These are phyloP conservation scores for Syzygium grande DNA, from an alignment of 345 rosid genomes.

Conservation along the genomic window DNA sequence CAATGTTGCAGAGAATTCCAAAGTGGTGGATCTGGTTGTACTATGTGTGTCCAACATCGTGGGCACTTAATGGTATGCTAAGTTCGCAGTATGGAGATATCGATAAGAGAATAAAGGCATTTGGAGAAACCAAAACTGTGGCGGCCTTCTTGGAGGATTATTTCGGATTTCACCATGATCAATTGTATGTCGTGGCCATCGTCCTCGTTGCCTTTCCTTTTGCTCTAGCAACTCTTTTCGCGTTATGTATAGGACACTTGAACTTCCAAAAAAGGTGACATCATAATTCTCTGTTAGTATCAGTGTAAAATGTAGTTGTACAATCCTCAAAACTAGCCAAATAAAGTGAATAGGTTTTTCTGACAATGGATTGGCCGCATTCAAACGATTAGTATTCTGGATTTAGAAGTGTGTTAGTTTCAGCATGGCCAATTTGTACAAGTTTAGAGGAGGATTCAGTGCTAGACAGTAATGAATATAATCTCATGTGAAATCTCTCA, in stretches of 20 bases:
- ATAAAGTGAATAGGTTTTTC: neutral
- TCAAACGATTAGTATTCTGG: neutral
- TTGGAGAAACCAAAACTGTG: constrained; percentile 35
- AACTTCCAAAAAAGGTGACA: constrained; percentile 61
- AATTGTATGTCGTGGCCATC: constrained; percentile 19
- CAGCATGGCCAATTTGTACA: neutral
- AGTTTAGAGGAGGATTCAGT: neutral
- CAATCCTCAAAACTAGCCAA: neutral
- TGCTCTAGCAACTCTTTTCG: constrained; percentile 41
- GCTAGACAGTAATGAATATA: neutral
- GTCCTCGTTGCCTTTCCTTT: constrained; percentile 42
- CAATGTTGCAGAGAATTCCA: constrained; percentile 53
- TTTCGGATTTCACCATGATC: constrained; percentile 43
- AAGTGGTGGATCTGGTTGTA: constrained; percentile 82
- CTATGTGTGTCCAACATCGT: constrained; percentile 57
- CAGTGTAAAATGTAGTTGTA: neutral
- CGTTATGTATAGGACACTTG: constrained; percentile 36
- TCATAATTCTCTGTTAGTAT: neutral
- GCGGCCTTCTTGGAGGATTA: constrained; percentile 39
- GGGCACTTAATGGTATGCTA: constrained; percentile 57
- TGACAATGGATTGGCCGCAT: neutral
- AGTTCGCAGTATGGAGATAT: constrained; percentile 74
- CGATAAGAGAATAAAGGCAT: constrained; percentile 25
- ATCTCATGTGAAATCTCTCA: neutral
- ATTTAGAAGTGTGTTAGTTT: neutral